Evolutionary conservation across 768 basidiomycete genomes (phyloP), one percentile per base, ranked within the genome.

Genomic region (Mycena epipterygia): DNA sequence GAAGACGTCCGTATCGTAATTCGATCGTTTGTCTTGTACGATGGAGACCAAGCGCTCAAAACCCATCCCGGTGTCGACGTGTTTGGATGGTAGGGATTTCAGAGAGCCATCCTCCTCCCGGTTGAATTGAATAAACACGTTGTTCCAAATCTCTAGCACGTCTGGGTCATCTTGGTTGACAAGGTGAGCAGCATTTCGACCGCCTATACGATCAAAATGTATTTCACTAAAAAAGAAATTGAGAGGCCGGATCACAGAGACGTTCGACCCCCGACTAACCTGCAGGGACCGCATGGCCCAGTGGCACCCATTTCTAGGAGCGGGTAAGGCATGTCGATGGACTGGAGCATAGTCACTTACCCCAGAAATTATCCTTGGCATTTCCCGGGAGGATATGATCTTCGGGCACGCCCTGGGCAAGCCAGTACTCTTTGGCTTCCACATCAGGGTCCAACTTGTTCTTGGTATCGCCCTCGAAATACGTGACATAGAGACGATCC

Each of bases 311-410:
- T 99, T 80, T 99, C 97, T 98, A 64, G 16, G 56, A 32, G 39
- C 16, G 41, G 58, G n/a, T 68, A 71, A 68, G 67, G 62, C 27
- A 39, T 55, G 29, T 29, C 21, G 33, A 49, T 19, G n/a, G 17
- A 32, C 17, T 30, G 19, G 39, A 41, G 56, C 53, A 42, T 58
- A 55, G 63, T 39, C 1, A 80, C 89, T 55, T 81, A 96, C 96
- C 97, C 98, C 98, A 99, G 79, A 99, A 99, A 83, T 99, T 99
- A 80, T 98, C 97, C 80, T 98, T 98, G 6, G 95, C 93, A 77
- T 93, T 95, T 64, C 96, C 96, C 9, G 98, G 94, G 58, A 99
- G 84, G 71, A 99, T 93, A 75, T 97, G 96, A 71, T 93, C 92
- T 72, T 97, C 96, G 0, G 91, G 78, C 27, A 99, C 91, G 46